Percentiles rank a stretch among this genome's conserved stretches.
These are phyloP conservation scores for Cymbopogon citratus DNA, from an alignment of 176 grass and related monocot species.

Conservation along the genomic window DNA sequence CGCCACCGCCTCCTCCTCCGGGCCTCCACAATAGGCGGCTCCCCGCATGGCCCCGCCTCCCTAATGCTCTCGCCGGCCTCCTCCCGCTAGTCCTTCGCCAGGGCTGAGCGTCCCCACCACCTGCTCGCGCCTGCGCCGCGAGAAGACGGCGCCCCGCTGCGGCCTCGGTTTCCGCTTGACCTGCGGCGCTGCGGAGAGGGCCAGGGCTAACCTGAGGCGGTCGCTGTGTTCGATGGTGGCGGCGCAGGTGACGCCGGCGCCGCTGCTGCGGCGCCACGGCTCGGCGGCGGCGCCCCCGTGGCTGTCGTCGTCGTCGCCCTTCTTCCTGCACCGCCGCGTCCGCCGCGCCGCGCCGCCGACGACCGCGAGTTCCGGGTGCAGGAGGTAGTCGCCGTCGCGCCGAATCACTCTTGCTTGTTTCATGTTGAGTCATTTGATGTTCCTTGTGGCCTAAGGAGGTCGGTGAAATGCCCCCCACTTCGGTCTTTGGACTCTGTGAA, in stretches of 20 bases:
- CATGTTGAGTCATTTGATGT: neutral
- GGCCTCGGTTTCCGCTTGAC: slow-evolving; percentile 13
- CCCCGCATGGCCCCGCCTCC: too few species aligned
- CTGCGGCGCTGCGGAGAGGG: neutral
- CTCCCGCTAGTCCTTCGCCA: neutral
- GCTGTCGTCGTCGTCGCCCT: slow-evolving; percentile 14
- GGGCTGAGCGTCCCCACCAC: neutral
- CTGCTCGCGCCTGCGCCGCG: neutral
- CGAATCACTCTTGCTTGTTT: neutral
- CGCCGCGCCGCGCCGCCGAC: neutral
- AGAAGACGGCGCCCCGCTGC: slow-evolving; percentile 21
- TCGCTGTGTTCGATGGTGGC: slow-evolving; percentile 38
- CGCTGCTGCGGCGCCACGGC: slow-evolving; percentile 16
- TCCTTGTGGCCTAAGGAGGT: too few species aligned
- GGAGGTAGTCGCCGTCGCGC: slow-evolving; percentile 22
- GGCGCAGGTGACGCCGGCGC: slow-evolving; percentile 25
- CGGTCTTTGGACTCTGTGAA: neutral
- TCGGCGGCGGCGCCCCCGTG: slow-evolving; percentile 12
- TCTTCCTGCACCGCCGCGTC: neutral
- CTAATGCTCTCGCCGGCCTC: too few species aligned
- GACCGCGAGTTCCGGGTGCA: neutral
- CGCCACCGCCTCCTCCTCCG: too few species aligned
- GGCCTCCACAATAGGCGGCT: too few species aligned
- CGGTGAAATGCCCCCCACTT: neutral
- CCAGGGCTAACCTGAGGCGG: slow-evolving; percentile 29